These are phyloP conservation scores for Cryptomeria japonica DNA, from an alignment of 75 land plant genomes.

Conservation along the genomic window DNA sequence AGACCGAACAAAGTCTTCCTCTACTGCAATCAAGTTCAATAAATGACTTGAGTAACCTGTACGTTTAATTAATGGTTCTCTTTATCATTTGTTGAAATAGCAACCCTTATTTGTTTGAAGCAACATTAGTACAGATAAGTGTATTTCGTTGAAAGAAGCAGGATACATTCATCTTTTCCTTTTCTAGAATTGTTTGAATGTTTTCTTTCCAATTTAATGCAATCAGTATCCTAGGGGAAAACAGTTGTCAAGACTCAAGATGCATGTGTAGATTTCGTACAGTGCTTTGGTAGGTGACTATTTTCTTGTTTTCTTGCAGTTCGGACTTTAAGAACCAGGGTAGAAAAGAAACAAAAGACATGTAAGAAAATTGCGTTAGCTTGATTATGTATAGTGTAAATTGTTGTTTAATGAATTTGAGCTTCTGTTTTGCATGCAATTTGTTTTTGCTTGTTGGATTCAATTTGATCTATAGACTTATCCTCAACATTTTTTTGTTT, in stretches of 20 bases:
- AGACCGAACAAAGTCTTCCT: conserved; percentile 8
- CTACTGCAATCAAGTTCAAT: conserved; percentile 15
- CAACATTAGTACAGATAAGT: neutral
- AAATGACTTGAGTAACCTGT: conserved; percentile 13
- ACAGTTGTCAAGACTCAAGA: neutral
- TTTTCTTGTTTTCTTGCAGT: conserved; percentile 11
- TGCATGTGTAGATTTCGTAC: neutral
- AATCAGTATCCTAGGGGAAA: neutral
- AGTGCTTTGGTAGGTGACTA: neutral
- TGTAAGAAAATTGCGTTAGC: conserved; percentile 1
- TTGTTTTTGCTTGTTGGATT: neutral
- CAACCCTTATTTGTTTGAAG: neutral
- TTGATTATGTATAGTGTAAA: neutral
- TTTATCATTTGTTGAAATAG: conserved; percentile 1
- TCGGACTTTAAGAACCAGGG: neutral
- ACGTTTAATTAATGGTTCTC: neutral
- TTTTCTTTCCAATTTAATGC: neutral
- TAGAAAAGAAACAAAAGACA: conserved; percentile 11
- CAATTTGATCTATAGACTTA: neutral
- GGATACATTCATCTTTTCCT: neutral
- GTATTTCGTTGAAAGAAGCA: neutral
- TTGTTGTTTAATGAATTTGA: neutral
- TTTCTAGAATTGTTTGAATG: neutral
- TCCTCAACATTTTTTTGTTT: neutral
- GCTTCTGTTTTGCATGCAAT: neutral